Evolutionary conservation across 208 protist genomes (phyloP).

Genomic region (Leishmania guyanensis): DNA sequence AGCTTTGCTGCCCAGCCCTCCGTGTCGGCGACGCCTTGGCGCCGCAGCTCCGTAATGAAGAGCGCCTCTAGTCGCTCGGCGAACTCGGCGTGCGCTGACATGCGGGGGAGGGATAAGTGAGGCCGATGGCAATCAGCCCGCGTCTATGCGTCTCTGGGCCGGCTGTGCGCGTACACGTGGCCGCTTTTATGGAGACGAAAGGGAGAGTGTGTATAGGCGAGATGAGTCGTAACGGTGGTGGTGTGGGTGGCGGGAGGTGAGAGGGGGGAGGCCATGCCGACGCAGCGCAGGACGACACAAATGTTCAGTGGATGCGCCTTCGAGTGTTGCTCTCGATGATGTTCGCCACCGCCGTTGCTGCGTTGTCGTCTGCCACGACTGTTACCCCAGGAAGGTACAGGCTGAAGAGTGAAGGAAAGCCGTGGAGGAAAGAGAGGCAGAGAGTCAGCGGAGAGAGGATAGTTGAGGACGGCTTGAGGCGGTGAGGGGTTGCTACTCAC

Average conservation of each 20-base stretch:
- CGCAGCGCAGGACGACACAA: not conserved
- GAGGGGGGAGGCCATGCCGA: not conserved
- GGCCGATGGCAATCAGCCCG: not conserved
- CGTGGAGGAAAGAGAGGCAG: not conserved
- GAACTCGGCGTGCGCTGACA: slow-evolving; percentile 17
- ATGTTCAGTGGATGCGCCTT: not conserved
- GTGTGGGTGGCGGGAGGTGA: not conserved
- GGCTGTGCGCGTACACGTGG: not conserved
- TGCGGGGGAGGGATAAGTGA: not conserved
- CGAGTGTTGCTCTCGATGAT: not conserved
- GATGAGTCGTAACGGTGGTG: no score
- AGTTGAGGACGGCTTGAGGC: not conserved
- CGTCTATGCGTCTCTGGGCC: slow-evolving; percentile 4
- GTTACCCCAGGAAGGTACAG: not conserved
- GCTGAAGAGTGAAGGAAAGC: not conserved
- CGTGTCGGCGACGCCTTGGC: slow-evolving; percentile 46
- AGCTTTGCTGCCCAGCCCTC: slow-evolving; percentile 29
- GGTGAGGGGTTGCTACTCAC: not conserved
- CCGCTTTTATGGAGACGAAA: not conserved
- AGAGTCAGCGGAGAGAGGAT: not conserved
- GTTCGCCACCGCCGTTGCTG: not conserved
- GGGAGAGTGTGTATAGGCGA: not conserved
- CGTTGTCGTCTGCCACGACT: not conserved
- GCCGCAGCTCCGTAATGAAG: slow-evolving; percentile 53
- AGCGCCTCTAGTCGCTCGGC: slow-evolving; percentile 35